Evolutionary conservation across 2,329 filamentous ascomycete species (phyloP), one percentile per base, ranked within the genome.

Genomic region (Clonostachys chloroleuca): DNA sequence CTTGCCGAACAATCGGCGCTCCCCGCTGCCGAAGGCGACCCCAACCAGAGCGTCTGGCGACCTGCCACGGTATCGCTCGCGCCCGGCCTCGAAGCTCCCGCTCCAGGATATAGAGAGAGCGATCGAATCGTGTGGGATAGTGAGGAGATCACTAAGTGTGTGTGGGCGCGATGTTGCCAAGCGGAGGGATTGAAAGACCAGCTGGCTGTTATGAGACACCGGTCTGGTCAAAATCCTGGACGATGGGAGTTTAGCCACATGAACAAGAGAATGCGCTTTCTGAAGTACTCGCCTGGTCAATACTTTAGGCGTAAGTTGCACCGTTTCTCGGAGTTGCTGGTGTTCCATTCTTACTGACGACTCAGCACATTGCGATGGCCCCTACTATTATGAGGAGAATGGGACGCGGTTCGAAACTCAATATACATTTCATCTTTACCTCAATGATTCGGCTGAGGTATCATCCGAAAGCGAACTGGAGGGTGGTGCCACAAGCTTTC

Each of bases 61-160:
- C 78, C 81, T 3, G 89, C 88, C 0, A 74, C 89, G 62, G 74
- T 92, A 48, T 87, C 86, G 58, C 62, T 81, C 20, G 86, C 86
- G 5, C 63, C 63, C 5, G 86, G 86, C 4, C 68, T 61, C 48
- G 83, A 92, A 64, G 64, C 72, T 4, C 62, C 83, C 40, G 66
- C 74, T 5, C 69, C 76, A 2, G 74, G 81, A 10, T 80, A 80
- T 43, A 75, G 89, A 14, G 84, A 87, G 51, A 85, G 85, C 56
- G 85, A 85, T 14, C 77, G 89, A 4, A 88, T 92, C 52, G 85
- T 94, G 54, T 88, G 83, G 78, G 87, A 94, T 58, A 67, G 77
- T 13, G 69, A 74, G 43, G 77, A 78, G 2, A 54, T 92, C 2
- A 83, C 81, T 0, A 73, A 78, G 18, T 77, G 80, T 18, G 56